Base-by-base conservation (phyloP, 2,329 filamentous ascomycete species). In the Didymosphaeria variabile region DNA sequence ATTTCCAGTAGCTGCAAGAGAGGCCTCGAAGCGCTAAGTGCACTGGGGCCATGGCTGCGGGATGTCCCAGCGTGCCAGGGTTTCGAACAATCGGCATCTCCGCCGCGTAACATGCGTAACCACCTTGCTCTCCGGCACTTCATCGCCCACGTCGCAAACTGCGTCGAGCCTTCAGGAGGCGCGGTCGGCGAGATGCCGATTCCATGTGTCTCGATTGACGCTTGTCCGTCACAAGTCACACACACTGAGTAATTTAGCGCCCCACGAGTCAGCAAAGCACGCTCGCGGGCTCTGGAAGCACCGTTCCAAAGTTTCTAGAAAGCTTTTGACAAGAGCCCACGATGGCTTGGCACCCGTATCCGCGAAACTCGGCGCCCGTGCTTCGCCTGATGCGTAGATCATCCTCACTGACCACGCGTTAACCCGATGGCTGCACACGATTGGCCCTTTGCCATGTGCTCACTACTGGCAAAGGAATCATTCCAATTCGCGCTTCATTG, bases 371-470 rank as follows among this genome's bases (percentile, higher is more conserved):
- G 6, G 32, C 15, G 53, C 54, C 59, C 59, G 55, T 49, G 36
- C 55, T 46, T 55, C 47, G 58, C 55, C 55, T 29, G 26, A 61
- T 2, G 62, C 45, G 52, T 53, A 52, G 51, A 57, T 62, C 60
- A 50, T 21, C 8, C 60, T 56, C 60, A 65, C 62, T 63, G 64
- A 64, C 64, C 64, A 64, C 54, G 36, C 57, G 49, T 59, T 66
- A 64, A 58, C 23, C 60, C 32, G 31, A 54, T 52, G 32, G 38
- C 32, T 44, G 34, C 36, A 44, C 31, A 44, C n/a, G 9, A 31
- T 36, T 42, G 51, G 34, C 36, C 15, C 21, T 13, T 36, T n/a
- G 21, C 26, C 47, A 34, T 17, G 12, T 29, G 9, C 47, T n/a
- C n/a, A n/a, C n/a, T n/a, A n/a, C n/a, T 3, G n/a, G 8, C 17